These are phyloP conservation scores for Bullera alba DNA, from an alignment of 768 basidiomycete species.

Conservation along the genomic window DNA sequence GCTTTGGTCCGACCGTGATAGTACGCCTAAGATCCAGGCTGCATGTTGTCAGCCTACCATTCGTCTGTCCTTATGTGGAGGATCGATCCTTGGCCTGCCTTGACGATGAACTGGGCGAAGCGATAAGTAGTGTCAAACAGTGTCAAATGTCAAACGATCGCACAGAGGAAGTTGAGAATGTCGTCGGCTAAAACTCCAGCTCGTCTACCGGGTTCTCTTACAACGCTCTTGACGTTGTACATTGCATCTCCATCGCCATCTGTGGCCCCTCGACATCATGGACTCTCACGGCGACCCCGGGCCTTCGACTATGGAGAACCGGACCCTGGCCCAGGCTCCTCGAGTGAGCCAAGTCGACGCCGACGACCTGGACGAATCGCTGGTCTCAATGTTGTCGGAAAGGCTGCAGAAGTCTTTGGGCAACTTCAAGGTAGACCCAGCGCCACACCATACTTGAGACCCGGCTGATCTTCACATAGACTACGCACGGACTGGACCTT, in stretches of 20 bases:
- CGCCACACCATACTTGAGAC: neutral
- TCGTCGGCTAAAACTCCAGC: too few relatives aligned
- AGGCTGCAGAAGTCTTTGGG: constrained; percentile 69
- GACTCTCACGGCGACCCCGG: neutral
- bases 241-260: neutral
- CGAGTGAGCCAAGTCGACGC: constrained; percentile 90
- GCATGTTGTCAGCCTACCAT: too few relatives aligned
- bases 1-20: too few relatives aligned
- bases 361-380: constrained; percentile 79
- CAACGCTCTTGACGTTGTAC: neutral
- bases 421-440: constrained; percentile 57
- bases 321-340: constrained; percentile 5
- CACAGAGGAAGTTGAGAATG: too few relatives aligned
- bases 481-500: constrained; percentile 48
- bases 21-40: too few relatives aligned
- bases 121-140: too few relatives aligned
- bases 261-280: constrained; percentile 11
- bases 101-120: too few relatives aligned
- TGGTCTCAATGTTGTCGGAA: constrained; percentile 70
- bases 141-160: too few relatives aligned
- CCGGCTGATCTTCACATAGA: neutral
- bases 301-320: neutral
- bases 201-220: constrained; percentile 1
- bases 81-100: too few relatives aligned
- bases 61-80: too few relatives aligned